phyloP scores from a whole-genome alignment of 2,329 filamentous ascomycete genomes.

The Verticillium longisporum region DNA sequence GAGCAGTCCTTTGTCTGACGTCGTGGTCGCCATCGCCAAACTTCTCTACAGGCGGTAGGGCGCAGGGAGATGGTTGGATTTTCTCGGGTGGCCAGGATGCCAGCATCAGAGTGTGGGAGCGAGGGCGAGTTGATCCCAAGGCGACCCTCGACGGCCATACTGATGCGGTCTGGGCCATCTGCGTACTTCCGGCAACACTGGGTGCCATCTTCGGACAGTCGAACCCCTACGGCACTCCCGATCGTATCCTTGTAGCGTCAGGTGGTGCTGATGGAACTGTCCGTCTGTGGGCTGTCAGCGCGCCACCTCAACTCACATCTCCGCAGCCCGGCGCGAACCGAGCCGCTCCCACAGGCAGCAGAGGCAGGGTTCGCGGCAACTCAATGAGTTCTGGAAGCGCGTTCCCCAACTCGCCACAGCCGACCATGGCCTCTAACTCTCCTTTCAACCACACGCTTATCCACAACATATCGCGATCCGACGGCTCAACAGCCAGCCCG shows the following conservation, averaged over 20 bases:
- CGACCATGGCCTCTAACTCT: constrained; percentile 75
- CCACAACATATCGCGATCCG: constrained; percentile 71
- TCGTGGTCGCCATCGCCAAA: constrained; percentile 83
- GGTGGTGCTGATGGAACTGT: constrained; percentile 87
- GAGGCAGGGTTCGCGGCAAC: constrained; percentile 77
- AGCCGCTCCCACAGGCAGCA: constrained; percentile 49
- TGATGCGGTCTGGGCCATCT: constrained; percentile 93
- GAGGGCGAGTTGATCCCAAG: constrained; percentile 89
- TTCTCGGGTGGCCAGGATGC: constrained; percentile 96
- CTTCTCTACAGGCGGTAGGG: constrained; percentile 82
- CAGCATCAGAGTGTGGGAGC: constrained; percentile 91
- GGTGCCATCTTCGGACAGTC: constrained; percentile 73
- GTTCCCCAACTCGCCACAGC: constrained; percentile 84
- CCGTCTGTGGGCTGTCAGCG: constrained; percentile 89
- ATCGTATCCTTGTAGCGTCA: constrained; percentile 84
- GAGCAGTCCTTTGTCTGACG: constrained; percentile 78
- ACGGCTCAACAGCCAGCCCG: constrained; percentile 63
- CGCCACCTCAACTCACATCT: constrained; percentile 78
- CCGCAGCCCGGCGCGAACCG: constrained; percentile 60
- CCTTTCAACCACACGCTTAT: constrained; percentile 85
- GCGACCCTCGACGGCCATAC: constrained; percentile 90
- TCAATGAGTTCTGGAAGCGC: constrained; percentile 92
- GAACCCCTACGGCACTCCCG: constrained; percentile 69
- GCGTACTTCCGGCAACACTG: constrained; percentile 79
- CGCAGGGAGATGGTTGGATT: constrained; percentile 92